Percentiles rank a stretch among this genome's conserved stretches.
These are phyloP conservation scores for Phoma sp. DNA, from an alignment of 2,329 filamentous ascomycete genomes.

Conservation along the genomic window DNA sequence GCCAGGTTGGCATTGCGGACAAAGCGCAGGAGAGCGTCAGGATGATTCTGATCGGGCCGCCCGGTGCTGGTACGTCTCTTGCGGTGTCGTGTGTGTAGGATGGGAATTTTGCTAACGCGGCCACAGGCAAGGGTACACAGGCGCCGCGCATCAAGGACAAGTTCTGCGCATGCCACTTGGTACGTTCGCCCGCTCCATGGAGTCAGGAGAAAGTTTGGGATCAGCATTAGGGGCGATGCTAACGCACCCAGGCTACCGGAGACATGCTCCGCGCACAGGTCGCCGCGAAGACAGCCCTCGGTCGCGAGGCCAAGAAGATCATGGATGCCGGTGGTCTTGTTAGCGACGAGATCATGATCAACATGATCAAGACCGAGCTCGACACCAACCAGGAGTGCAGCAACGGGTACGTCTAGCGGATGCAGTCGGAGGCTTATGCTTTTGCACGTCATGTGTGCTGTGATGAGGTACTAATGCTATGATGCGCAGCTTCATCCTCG, in stretches of 20 bases:
- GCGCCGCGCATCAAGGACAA: slow-evolving; percentile 98
- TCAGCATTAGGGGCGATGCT: slow-evolving; percentile 14
- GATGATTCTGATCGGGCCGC: slow-evolving; percentile 97
- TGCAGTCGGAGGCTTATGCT: neutral
- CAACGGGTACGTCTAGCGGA: slow-evolving; percentile 72
- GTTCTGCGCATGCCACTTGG: slow-evolving; percentile 95
- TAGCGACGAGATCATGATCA: slow-evolving; percentile 98
- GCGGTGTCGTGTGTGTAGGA: neutral
- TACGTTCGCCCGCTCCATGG: slow-evolving; percentile 55
- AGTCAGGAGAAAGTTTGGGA: neutral
- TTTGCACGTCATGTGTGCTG: neutral
- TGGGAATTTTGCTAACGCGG: slow-evolving; percentile 32
- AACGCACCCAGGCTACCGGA: slow-evolving; percentile 77
- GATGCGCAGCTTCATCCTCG: slow-evolving; percentile 84
- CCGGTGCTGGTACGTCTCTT: slow-evolving; percentile 81
- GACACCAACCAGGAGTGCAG: slow-evolving; percentile 94
- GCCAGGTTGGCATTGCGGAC: slow-evolving; percentile 37
- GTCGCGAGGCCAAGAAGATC: slow-evolving; percentile 98
- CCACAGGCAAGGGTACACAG: slow-evolving; percentile 94
- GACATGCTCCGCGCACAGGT: slow-evolving; percentile 99
- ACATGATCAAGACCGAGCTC: slow-evolving; percentile 99
- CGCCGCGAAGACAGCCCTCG: slow-evolving; percentile 93
- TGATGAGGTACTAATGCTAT: neutral
- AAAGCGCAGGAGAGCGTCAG: slow-evolving; percentile 71
- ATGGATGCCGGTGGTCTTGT: slow-evolving; percentile 98